Evolutionary conservation across 768 basidiomycete genomes (phyloP).

Genomic region (Chlorophyllum brunneum): DNA sequence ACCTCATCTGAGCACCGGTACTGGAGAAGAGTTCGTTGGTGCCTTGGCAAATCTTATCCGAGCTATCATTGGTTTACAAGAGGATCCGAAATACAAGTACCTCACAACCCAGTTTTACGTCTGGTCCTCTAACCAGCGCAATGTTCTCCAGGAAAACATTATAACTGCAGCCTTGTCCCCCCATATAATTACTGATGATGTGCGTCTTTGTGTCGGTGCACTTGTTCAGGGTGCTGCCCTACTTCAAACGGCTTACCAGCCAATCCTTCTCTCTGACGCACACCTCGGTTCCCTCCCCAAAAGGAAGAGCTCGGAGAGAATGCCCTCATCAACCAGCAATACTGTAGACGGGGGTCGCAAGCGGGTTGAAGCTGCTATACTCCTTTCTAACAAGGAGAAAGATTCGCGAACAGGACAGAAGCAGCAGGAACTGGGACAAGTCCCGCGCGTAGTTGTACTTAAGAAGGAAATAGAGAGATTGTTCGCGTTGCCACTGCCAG

Average conservation of each 20-base stretch:
- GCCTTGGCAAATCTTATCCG: conserved; percentile 33
- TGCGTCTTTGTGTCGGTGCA: conserved; percentile 47
- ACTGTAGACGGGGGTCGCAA: conserved; percentile 32
- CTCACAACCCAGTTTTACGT: conserved; percentile 44
- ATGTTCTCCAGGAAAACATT: conserved; percentile 36
- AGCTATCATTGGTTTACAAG: conserved; percentile 23
- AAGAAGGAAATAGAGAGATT: conserved; percentile 42
- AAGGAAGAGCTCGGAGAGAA: conserved; percentile 31
- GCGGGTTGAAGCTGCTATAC: conserved; percentile 33
- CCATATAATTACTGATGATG: conserved; percentile 24
- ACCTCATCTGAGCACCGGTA: conserved; percentile 23
- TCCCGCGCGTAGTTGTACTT: conserved; percentile 40
- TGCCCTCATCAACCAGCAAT: conserved; percentile 34
- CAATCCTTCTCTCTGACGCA: conserved; percentile 40
- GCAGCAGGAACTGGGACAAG: conserved; percentile 37
- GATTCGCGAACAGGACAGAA: conserved; percentile 12
- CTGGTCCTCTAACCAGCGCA: conserved; percentile 38
- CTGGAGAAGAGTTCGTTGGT: conserved; percentile 26
- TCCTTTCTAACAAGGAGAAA: conserved; percentile 28
- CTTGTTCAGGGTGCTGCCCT: conserved; percentile 45
- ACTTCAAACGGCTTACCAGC: conserved; percentile 46
- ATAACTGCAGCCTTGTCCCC: conserved; percentile 37
- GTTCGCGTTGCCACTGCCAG: conserved; percentile 42
- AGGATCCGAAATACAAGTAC: conserved; percentile 13
- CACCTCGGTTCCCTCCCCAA: conserved; percentile 39